Evolutionary conservation across 2,329 filamentous ascomycete species (phyloP).

Genomic region (Oidium heveae): DNA sequence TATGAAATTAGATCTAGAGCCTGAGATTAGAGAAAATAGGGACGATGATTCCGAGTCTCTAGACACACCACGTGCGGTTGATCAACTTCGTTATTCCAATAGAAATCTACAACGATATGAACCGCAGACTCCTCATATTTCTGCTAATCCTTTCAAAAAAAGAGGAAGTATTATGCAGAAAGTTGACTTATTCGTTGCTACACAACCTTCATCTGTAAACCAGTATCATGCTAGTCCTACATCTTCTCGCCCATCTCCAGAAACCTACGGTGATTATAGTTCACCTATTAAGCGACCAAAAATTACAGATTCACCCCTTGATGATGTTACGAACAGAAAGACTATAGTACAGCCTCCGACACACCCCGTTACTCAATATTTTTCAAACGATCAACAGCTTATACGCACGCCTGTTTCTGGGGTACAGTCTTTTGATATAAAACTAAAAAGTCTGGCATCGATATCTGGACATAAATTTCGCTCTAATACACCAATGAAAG

Average conservation of each 20-base stretch:
- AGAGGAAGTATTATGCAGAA: conserved; percentile 12
- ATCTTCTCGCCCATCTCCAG: conserved; percentile 12
- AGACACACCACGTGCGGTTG: conserved; percentile 3
- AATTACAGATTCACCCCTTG: conserved; percentile 7
- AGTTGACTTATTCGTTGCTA: conserved; percentile 11
- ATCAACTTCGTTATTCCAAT: not conserved
- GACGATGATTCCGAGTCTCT: conserved; percentile 8
- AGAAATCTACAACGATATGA: conserved; percentile 3
- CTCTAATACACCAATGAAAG: conserved; percentile 10
- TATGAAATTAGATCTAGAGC: conserved; percentile 6
- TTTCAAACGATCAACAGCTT: conserved; percentile 1
- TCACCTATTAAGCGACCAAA: conserved; percentile 6
- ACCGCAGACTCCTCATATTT: conserved; percentile 11
- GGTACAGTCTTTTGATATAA: conserved; percentile 6
- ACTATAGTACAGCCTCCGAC: conserved; percentile 5
- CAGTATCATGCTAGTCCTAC: conserved; percentile 7
- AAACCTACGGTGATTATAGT: conserved; percentile 7
- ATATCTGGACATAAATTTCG: conserved; percentile 5
- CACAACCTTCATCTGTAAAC: conserved; percentile 11
- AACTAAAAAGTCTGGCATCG: not conserved
- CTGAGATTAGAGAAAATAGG: not conserved
- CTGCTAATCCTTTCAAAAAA: conserved; percentile 11
- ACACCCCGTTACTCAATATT: conserved; percentile 3
- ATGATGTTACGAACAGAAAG: not conserved
- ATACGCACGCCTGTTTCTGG: not conserved